Base-by-base conservation (phyloP, 345 rosid species). In the Balakata baccata region DNA sequence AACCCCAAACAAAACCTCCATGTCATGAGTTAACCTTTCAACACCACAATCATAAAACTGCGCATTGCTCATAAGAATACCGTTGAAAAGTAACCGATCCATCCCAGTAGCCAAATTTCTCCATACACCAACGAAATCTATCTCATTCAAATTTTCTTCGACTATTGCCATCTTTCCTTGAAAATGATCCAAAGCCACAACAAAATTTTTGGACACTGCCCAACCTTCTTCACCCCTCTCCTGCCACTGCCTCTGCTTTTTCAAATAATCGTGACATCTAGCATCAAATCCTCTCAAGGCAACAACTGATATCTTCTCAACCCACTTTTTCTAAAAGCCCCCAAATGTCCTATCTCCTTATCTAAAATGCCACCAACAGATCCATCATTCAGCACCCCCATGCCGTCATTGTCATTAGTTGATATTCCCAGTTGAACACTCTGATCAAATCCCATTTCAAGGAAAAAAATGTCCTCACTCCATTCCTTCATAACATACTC, bases 381-480 rank as follows among this genome's bases (percentile, higher is more conserved):
- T 71, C 71, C 82, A 60, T 81, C 84, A 66, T 77, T 53, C 50
- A 61, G 69, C n/a, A 66, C 68, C 49, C 52, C 70, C 11, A 39
- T 66, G 47, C 17, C 60, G 54, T 17, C 72, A 69, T 39, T 66
- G 25, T 65, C 83, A n/a, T 64, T 17, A 51, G 69, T 64, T 25
- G 81, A 66, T 45, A 39, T 29, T 82, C 76, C 90, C 57, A 64
- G 70, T 64, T 81, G 84, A 79, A 86, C 80, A 46, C 77, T 64
- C 66, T 82, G 73, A 70, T 75, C 83, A 52, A 71, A 74, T 60
- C 86, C 89, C 89, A 95, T 76, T 83, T 92, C 98, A 1, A 95
- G 84, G 73, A 92, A 92, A 77, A 91, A 91, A 4, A 92, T 86
- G 73, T 92, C 99, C 74, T 92, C 99, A 47, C 86, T 83, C 98